These are phyloP conservation scores for Globisporangium barbulae DNA, from an alignment of 352 stramenopile species.

Conservation along the genomic window DNA sequence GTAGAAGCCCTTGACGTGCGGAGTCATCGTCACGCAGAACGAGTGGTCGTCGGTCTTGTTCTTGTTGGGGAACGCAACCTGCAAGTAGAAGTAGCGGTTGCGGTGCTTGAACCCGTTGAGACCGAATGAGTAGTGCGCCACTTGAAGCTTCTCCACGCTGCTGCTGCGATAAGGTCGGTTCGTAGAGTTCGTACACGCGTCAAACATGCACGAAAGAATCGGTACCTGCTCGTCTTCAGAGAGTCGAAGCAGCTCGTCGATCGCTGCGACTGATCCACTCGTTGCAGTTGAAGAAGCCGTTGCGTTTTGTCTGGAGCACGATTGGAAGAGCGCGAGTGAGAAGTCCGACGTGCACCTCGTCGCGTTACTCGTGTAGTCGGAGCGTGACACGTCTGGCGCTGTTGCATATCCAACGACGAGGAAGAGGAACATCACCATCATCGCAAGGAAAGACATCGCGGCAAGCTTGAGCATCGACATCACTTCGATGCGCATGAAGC, in stretches of 20 bases:
- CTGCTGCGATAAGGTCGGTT: constrained; percentile 33
- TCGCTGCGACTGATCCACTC: constrained; percentile 30
- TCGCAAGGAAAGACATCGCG: constrained; percentile 20
- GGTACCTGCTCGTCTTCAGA: constrained; percentile 23
- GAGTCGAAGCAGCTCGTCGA: constrained; percentile 41
- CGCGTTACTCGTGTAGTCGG: constrained; percentile 47
- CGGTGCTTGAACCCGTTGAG: constrained; percentile 46
- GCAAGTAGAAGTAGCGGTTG: constrained; percentile 68
- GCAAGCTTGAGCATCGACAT: constrained; percentile 57
- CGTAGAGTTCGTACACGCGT: constrained; percentile 40
- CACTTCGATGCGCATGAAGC: constrained; percentile 65
- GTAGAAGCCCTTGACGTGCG: constrained; percentile 51
- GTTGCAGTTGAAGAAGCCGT: constrained; percentile 2
- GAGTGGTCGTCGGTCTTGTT: constrained; percentile 26
- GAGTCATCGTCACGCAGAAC: constrained; percentile 52
- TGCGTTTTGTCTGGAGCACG: constrained; percentile 25
- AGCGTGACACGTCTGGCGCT: constrained; percentile 33
- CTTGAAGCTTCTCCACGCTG: constrained; percentile 26
- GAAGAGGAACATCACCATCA: constrained; percentile 40
- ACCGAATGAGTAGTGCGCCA: constrained; percentile 53
- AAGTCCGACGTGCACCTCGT: constrained; percentile 58
- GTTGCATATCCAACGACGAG: constrained; percentile 40
- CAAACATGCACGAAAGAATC: constrained; percentile 50
- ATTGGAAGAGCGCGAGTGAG: constrained; percentile 28
- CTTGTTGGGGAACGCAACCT: constrained; percentile 44